Evolutionary conservation across 768 basidiomycete genomes (phyloP).

Genomic region (Kwoniella sp.): DNA sequence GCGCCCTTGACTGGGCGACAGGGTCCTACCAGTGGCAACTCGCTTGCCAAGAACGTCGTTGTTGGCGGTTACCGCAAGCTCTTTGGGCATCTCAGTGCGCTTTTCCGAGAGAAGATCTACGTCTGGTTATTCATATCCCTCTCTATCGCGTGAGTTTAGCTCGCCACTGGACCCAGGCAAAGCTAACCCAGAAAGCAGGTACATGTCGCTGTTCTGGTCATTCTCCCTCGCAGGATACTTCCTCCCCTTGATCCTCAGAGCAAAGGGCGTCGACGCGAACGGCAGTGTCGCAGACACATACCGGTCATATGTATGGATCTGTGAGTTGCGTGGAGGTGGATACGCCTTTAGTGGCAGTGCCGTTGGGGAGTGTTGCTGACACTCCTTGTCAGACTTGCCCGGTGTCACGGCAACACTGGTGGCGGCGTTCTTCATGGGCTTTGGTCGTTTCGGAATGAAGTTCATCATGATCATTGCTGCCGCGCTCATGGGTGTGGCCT

Average conservation of each 20-base stretch:
- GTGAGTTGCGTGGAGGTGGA: conserved; percentile 14
- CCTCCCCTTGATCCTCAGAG: conserved; percentile 46
- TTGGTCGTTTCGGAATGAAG: conserved; percentile 25
- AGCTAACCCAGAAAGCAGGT: too few relatives aligned
- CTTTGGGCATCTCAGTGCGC: conserved; percentile 43
- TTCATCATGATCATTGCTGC: conserved; percentile 32
- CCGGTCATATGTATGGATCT: conserved; percentile 37
- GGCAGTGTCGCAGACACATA: conserved; percentile 41
- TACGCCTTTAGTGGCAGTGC: background rate
- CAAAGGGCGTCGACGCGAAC: conserved; percentile 36
- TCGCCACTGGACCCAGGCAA: too few relatives aligned
- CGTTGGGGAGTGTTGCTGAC: background rate
- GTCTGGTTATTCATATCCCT: conserved; percentile 39
- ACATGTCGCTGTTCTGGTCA: conserved; percentile 32
- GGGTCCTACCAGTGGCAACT: background rate
- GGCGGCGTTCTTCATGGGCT: conserved; percentile 31
- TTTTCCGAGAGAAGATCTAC: conserved; percentile 38
- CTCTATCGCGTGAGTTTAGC: conserved; percentile 26
- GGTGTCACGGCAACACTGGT: conserved; percentile 29
- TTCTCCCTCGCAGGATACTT: conserved; percentile 50
- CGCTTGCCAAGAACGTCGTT: conserved; percentile 3
- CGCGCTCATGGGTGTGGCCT: conserved; percentile 30
- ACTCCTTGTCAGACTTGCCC: conserved; percentile 21
- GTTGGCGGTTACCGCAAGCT: conserved; percentile 7
- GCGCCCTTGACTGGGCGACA: background rate